Percentiles rank a stretch among this genome's conserved stretches.
phyloP scores from a whole-genome alignment of 208 protist genomes.

The Angomonas desouzai region DNA sequence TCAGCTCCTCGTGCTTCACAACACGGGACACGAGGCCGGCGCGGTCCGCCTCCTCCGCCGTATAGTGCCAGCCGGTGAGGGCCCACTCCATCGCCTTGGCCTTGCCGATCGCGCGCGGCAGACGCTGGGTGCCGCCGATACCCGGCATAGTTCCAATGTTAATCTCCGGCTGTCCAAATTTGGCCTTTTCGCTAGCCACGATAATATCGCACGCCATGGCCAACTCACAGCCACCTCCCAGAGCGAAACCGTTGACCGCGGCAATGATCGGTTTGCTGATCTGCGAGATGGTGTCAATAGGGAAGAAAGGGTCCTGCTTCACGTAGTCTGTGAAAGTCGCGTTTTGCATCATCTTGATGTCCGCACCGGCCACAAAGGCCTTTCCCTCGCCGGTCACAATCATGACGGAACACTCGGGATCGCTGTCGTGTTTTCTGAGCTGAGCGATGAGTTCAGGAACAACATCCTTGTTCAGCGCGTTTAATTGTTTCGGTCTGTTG shows the following conservation, averaged over 20 bases:
- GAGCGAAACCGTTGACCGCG: constrained; percentile 83
- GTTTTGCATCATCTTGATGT: constrained; percentile 95
- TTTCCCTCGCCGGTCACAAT: constrained; percentile 92
- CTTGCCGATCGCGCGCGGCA: constrained; percentile 89
- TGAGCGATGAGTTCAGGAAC: constrained; percentile 57
- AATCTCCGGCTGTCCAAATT: constrained; percentile 91
- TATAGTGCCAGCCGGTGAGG: constrained; percentile 81
- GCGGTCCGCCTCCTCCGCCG: constrained; percentile 69
- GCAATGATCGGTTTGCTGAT: constrained; percentile 87
- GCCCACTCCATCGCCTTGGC: constrained; percentile 92
- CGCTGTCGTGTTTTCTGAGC: constrained; percentile 78
- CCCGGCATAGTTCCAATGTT: constrained; percentile 94
- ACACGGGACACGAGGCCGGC: constrained; percentile 83
- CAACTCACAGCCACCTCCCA: constrained; percentile 93
- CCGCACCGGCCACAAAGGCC: constrained; percentile 95
- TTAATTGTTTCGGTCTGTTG: constrained; percentile 92
- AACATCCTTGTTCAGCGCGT: constrained; percentile 90
- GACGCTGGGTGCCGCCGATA: constrained; percentile 89
- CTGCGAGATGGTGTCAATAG: constrained; percentile 17
- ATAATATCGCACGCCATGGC: constrained; percentile 91
- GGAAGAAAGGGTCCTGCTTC: constrained; percentile 28
- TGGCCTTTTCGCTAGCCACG: constrained; percentile 75
- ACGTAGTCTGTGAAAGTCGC: constrained; percentile 72
- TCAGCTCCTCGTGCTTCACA: constrained; percentile 72
- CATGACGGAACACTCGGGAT: constrained; percentile 78